Base-by-base conservation (phyloP, 257 asterid species). In the Oldenlandia corymbosa region DNA sequence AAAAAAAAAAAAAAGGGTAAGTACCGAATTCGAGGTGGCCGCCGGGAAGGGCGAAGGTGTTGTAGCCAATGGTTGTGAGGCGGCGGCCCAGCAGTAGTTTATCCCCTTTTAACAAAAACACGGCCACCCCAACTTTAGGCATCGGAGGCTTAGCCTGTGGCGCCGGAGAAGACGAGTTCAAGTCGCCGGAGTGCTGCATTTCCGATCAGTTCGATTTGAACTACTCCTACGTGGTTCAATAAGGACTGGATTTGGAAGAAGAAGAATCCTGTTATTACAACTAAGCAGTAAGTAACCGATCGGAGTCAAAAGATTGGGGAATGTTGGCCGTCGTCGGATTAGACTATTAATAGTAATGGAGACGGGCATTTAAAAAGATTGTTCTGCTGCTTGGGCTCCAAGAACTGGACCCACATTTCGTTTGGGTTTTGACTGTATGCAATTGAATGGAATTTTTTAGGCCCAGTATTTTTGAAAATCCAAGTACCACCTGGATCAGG, bases 11-110 rank as follows among this genome's bases (percentile, higher is more conserved):
- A 6, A 54, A 54, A 54, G 43, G 10, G 43, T 13, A 30, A 4
- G 21, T 67, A 86, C 95, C 92, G 72, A 88, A 84, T 57, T 88
- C 95, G 31, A 88, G 85, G 74, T 88, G 90, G 58, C 95, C 95
- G 52, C 95, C 88, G 32, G 89, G 87, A 64, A 84, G 82, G 49
- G 84, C 86, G 56, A 73, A 84, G 34, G 88, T 84, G 61, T 82
- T 84, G 24, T 51, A 42, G 64, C 95, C 88, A 30, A 87, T 10
- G 66, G 87, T n/a, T 26, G 89, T 66, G 56, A 61, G 88, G 74
- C 95, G 85, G 62, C 88, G 84, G 27, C 92, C 95, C 17, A 87
- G 61, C 59, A 87, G 64, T 64, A 82, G 82, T 64, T 76, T 69
- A 31, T 73, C 73, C 12, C 53, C 87, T 21, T 82, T 86, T 0